A percentile compares a stretch with the other conserved stretches of the same genome.
phyloP scores from a whole-genome alignment of 345 rosid genomes.

The Eucalyptus curtisii region DNA sequence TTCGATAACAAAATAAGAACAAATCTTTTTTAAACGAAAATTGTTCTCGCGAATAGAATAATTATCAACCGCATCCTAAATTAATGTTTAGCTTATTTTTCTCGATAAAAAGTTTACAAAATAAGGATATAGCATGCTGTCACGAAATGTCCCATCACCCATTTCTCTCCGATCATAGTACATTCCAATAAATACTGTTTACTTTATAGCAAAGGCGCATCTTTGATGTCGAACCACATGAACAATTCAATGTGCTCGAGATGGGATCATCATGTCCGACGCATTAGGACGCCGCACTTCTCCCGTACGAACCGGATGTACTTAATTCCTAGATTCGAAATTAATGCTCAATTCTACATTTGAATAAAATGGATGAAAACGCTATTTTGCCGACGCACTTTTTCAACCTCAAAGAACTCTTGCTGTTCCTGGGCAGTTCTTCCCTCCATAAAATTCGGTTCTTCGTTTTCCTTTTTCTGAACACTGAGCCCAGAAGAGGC shows the following conservation, averaged over 20 bases:
- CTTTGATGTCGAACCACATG: neutral
- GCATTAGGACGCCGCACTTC: neutral
- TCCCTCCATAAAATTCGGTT: neutral
- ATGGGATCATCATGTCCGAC: neutral
- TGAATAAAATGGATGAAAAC: neutral
- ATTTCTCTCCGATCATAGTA: fast-evolving
- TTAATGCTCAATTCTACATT: neutral
- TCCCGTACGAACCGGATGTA: neutral
- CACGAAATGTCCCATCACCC: neutral
- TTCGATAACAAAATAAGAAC: fast-evolving
- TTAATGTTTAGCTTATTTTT: neutral
- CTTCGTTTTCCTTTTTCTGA: neutral
- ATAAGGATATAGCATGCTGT: neutral
- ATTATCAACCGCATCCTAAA: fast-evolving
- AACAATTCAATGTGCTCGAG: neutral
- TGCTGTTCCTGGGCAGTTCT: neutral
- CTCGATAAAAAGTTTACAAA: neutral
- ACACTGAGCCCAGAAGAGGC: neutral
- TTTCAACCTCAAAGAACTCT: neutral
- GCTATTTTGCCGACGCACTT: neutral
- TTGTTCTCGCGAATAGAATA: fast-evolving
- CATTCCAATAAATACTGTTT: neutral
- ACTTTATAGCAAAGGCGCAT: neutral
- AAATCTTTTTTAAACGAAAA: fast-evolving
- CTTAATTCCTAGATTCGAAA: neutral